Evolutionary conservation across 371 early-diverging fungal species (phyloP), one percentile per base, ranked within the genome.

Genomic region (Capillidium heterosporum): DNA sequence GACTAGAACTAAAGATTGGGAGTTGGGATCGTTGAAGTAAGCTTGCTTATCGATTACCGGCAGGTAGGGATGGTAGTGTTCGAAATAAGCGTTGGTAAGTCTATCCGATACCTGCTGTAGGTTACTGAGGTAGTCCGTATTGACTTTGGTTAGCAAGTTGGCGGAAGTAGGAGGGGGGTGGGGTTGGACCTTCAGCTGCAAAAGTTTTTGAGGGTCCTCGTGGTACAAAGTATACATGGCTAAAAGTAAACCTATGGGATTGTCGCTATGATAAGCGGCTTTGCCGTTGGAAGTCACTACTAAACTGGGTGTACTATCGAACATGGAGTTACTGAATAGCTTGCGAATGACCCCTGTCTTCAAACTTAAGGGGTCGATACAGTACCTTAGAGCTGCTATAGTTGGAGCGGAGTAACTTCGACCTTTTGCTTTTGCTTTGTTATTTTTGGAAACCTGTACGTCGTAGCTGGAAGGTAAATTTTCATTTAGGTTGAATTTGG

Each of bases 161-260:
- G n/a, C n/a, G n/a, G n/a, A n/a, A n/a, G n/a, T n/a, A n/a, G n/a
- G n/a, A 7, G 35, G 35, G 13, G 35, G 35, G 4, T 13, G 7
- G 13, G 4, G 35, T 7, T 4, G 13, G 4, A 35, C 35, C 13
- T 35, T 35, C 35, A 35, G 13, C 13, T 35, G 35, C 35, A 35
- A 7, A 35, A 49, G 31, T 24, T 49, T 49, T 31, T 53, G 7
- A 7, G 53, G 53, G 7, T 19, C 24, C 15, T 31, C 27, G 23
- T 53, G 53, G n/a, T 53, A 39, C 10, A 53, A 21, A 24, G 39
- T 35, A 53, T 53, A 53, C 53, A 53, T 53, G 10, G 53, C 39
- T 21, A 53, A 13, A 1, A 53, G 7, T 21, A 53, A 24, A n/a
- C 53, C 53, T 29, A 53, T 53, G 24, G 53, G 53, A n/a, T 29